Evolutionary conservation across 345 rosid genomes (phyloP).

Genomic region (Nephelium lappaceum): DNA sequence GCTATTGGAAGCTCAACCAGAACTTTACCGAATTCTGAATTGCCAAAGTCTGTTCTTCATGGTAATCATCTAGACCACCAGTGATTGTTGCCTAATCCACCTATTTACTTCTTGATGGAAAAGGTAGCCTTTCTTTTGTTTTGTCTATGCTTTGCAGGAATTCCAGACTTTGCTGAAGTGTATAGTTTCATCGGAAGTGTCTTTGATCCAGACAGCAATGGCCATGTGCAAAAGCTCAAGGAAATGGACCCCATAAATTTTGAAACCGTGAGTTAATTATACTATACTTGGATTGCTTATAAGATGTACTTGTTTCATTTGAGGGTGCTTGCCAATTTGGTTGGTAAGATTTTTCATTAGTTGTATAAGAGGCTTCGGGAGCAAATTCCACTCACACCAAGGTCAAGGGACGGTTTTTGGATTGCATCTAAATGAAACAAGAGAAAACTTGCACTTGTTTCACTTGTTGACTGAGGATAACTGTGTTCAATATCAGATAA

Average conservation of each 20-base stretch:
- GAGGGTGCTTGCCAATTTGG: not conserved
- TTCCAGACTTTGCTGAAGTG: conserved; percentile 91
- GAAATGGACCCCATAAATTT: conserved; percentile 97
- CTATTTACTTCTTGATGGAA: conserved; percentile 10
- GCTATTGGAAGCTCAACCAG: conserved; percentile 55
- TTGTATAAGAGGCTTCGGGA: not conserved
- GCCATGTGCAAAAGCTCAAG: conserved; percentile 80
- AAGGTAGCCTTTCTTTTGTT: conserved; percentile 17
- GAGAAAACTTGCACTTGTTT: conserved; percentile 13
- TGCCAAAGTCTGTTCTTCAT: conserved; percentile 49
- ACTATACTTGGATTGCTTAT: not conserved
- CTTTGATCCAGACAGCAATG: conserved; percentile 74
- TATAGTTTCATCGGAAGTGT: conserved; percentile 91
- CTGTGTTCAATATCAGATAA: not conserved
- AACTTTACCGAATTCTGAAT: conserved; percentile 48
- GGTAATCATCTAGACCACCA: conserved; percentile 43
- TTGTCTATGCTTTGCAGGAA: conserved; percentile 44
- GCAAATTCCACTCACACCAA: not conserved
- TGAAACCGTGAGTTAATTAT: conserved; percentile 71
- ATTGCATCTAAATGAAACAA: not conserved
- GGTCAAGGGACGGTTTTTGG: not conserved
- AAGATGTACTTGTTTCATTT: conserved; percentile 12
- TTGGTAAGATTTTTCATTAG: not conserved
- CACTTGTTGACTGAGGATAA: not conserved
- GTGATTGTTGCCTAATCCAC: conserved; percentile 1